These are phyloP conservation scores for Cyberlindnera lachancei DNA, from an alignment of 805 yeast genomes.

Conservation along the genomic window DNA sequence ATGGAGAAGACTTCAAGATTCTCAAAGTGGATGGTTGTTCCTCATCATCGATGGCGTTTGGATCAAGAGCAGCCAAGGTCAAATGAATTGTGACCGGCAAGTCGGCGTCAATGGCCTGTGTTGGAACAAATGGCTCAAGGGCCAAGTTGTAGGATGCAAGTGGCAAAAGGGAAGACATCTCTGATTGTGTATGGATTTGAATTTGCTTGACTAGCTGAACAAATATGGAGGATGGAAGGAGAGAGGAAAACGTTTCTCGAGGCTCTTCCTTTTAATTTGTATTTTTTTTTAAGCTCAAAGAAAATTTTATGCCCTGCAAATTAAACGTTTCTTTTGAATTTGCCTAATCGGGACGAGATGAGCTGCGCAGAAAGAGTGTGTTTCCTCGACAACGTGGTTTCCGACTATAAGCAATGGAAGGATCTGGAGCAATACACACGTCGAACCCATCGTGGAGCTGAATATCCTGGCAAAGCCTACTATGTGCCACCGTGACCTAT, in stretches of 20 bases:
- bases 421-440: too few species aligned
- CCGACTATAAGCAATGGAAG: too few species aligned
- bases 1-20: slow-evolving; percentile 58
- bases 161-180: slow-evolving; percentile 72
- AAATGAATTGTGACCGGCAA: slow-evolving; percentile 85
- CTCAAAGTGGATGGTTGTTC: slow-evolving; percentile 84
- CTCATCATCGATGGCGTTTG: slow-evolving; percentile 74
- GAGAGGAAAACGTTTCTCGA: slow-evolving; percentile 3
- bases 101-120: slow-evolving; percentile 78
- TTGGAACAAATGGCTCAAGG: slow-evolving; percentile 80
- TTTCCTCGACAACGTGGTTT: too few species aligned
- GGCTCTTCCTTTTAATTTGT: too few species aligned
- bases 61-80: slow-evolving; percentile 94
- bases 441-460: too few species aligned
- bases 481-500: too few species aligned
- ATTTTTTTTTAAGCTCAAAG: slow-evolving; percentile 1
- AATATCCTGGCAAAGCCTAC: too few species aligned
- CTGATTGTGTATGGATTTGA: slow-evolving; percentile 2
- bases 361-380: too few species aligned
- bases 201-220: not conserved
- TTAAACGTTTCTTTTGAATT: slow-evolving; percentile 21
- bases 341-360: slow-evolving; percentile 20
- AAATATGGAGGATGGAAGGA: not conserved
- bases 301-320: slow-evolving; percentile 7
- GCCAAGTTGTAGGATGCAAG: slow-evolving; percentile 82